Percentiles rank a stretch among this genome's conserved stretches.
These are phyloP conservation scores for Solanum chiquidenum DNA, from an alignment of 257 asterid species.

Conservation along the genomic window DNA sequence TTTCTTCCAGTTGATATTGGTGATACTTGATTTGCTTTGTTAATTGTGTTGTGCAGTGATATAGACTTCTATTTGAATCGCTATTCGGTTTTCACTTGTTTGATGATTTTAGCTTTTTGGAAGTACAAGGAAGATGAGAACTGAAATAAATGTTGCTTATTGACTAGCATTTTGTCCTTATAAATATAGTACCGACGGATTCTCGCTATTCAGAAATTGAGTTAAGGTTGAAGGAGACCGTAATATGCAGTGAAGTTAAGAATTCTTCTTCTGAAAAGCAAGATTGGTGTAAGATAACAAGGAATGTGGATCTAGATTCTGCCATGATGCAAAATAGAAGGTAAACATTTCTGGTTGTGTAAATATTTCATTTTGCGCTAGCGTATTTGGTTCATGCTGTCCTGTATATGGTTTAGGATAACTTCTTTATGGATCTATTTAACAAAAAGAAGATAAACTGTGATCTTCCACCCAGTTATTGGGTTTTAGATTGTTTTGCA, in stretches of 20 bases:
- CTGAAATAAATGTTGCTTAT: neutral
- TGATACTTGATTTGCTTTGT: neutral
- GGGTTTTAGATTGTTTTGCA: neutral
- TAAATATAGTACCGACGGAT: constrained; percentile 52
- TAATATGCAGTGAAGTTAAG: constrained; percentile 44
- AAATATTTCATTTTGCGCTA: neutral
- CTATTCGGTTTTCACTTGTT: neutral
- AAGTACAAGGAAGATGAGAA: neutral
- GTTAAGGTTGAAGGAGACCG: constrained; percentile 38
- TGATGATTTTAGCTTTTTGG: neutral
- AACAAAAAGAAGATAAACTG: neutral
- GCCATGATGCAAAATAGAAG: constrained; percentile 58
- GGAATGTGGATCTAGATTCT: constrained; percentile 58
- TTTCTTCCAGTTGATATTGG: neutral
- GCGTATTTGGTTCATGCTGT: neutral
- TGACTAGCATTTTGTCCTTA: neutral
- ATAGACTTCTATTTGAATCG: neutral
- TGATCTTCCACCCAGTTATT: neutral
- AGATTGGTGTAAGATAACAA: constrained; percentile 83
- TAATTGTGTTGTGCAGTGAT: neutral
- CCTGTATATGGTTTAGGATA: neutral
- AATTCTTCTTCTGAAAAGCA: constrained; percentile 33
- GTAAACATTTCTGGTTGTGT: constrained; percentile 15
- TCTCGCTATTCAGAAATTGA: constrained; percentile 53
- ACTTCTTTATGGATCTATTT: neutral